These are phyloP conservation scores for Catharanthus roseus DNA, from an alignment of 257 asterid species.

Conservation along the genomic window DNA sequence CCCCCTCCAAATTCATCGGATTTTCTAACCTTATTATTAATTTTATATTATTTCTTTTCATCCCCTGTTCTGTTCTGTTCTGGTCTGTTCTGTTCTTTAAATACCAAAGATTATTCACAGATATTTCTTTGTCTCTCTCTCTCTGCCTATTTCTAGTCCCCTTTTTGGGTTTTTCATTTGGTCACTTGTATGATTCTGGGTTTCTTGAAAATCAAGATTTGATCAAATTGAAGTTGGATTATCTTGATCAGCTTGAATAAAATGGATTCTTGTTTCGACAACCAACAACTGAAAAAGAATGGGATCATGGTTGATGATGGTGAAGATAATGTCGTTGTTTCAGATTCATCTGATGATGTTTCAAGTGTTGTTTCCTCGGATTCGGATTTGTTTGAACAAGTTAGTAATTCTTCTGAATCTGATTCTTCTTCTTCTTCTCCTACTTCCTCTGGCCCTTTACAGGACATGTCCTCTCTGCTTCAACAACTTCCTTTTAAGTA, in stretches of 20 bases:
- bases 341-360: conserved; percentile 16
- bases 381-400: conserved; percentile 34
- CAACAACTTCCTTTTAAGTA: conserved; percentile 69
- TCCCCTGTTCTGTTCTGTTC: too few species aligned
- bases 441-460: conserved; percentile 29
- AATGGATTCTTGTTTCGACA: conserved; percentile 25
- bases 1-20: neutral
- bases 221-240: neutral
- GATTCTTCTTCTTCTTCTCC: conserved; percentile 16
- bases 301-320: conserved; percentile 36
- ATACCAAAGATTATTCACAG: too few species aligned
- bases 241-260: neutral
- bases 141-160: too few species aligned
- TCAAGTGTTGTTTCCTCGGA: conserved; percentile 25
- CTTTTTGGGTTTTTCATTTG: too few species aligned
- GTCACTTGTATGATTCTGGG: conserved; percentile 24
- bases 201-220: conserved; percentile 1
- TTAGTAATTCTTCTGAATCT: conserved; percentile 1
- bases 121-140: too few species aligned
- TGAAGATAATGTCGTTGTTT: too few species aligned
- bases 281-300: conserved; percentile 30
- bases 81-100: too few species aligned
- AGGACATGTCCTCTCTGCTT: conserved; percentile 54
- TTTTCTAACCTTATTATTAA: neutral
- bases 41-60: too few species aligned